phyloP scores from a whole-genome alignment of 768 basidiomycete genomes.

The Mrakia frigida region DNA sequence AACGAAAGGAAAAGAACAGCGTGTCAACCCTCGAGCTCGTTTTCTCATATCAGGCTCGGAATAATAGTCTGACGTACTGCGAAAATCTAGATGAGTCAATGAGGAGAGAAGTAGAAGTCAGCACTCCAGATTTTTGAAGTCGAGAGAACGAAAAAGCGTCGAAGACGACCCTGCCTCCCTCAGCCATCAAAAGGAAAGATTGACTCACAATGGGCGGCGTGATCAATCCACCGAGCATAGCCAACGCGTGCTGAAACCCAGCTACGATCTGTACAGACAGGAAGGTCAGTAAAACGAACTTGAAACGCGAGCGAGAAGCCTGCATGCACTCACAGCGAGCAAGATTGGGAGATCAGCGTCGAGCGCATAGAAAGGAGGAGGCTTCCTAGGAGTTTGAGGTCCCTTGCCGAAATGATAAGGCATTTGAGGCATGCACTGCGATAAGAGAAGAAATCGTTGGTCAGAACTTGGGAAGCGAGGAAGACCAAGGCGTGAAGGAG shows the following conservation, averaged over 20 bases:
- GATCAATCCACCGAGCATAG: constrained; percentile 72
- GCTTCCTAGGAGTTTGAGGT: not conserved
- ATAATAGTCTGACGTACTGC: no score
- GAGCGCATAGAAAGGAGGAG: constrained; percentile 58
- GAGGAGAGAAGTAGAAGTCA: no score
- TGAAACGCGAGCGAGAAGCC: no score
- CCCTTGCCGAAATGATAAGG: constrained; percentile 12
- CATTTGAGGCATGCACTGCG: constrained; percentile 18
- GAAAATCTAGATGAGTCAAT: no score
- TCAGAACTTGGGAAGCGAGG: not conserved
- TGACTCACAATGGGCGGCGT: constrained; percentile 60
- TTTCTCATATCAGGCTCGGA: no score
- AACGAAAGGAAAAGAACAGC: not conserved
- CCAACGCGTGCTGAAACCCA: constrained; percentile 57
- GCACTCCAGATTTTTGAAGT: no score
- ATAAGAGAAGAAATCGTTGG: not conserved
- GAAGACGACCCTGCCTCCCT: no score
- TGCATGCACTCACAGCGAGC: constrained; percentile 48
- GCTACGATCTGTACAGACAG: constrained; percentile 48
- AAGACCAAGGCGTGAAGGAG: no score
- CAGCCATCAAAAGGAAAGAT: constrained; percentile 56
- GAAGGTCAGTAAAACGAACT: no score
- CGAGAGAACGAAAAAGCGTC: not conserved
- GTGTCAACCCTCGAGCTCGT: no score
- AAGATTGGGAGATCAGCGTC: constrained; percentile 66